These are phyloP conservation scores for Quercus agrifolia DNA, from an alignment of 306 rosid species.

Conservation along the genomic window DNA sequence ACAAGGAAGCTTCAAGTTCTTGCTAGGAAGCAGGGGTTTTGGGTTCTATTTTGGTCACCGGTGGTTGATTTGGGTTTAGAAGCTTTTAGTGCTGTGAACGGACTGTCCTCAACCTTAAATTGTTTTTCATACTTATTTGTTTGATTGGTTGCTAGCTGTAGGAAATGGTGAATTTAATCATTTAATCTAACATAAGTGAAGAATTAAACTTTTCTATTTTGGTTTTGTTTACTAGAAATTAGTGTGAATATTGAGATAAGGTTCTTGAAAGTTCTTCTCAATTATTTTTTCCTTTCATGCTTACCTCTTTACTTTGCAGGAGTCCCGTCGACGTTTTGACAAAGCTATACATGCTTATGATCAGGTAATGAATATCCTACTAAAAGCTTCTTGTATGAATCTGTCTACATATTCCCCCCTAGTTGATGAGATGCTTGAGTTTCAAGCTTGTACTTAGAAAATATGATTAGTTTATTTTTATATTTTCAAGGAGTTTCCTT, in stretches of 20 bases:
- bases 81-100: no score
- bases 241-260: neutral
- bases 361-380: conserved; percentile 57
- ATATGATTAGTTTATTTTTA: neutral
- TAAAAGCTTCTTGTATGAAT: conserved; percentile 5
- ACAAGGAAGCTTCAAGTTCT: no score
- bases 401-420: neutral
- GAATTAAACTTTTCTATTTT: neutral
- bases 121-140: no score
- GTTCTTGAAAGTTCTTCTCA: neutral
- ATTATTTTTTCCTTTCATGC: conserved; percentile 1
- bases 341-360: conserved; percentile 78
- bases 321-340: conserved; percentile 75
- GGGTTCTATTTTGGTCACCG: no score
- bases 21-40: no score
- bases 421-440: neutral
- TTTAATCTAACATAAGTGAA: neutral
- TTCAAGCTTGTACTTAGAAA: neutral
- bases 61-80: no score
- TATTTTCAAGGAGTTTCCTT: neutral
- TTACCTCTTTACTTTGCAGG: conserved; percentile 45
- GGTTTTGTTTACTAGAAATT: neutral
- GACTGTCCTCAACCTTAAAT: no score
- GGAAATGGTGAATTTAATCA: neutral
- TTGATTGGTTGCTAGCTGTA: no score